Conservation (phyloP, 257 asterid genomes). For the Solanum pinnatisectum region DNA sequence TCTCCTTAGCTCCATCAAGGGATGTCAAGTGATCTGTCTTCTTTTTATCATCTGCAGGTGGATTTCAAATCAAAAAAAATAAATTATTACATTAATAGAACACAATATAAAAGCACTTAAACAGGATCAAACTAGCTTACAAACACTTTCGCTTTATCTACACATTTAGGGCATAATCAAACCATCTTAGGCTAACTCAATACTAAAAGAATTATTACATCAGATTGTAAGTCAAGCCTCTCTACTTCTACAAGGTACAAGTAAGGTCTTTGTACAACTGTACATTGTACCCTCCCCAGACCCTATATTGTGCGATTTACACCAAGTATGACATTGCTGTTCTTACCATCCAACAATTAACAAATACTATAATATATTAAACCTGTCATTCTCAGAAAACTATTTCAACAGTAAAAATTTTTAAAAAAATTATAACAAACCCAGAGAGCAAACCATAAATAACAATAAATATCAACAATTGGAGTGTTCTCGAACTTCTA, state of each 20-base stretch:
- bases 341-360: background rate
- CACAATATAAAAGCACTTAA: background rate
- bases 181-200: background rate
- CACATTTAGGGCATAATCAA: background rate
- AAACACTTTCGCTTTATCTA: background rate
- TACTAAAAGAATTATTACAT: background rate
- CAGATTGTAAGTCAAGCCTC: background rate
- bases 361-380: background rate
- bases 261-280: background rate
- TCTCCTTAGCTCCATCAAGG: conserved; percentile 89
- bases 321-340: no score
- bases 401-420: background rate
- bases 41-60: conserved; percentile 53
- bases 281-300: background rate
- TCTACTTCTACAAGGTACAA: background rate
- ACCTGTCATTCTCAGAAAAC: background rate
- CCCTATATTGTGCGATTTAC: background rate
- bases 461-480: background rate
- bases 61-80: background rate
- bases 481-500: background rate
- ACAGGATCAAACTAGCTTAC: background rate
- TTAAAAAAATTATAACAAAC: background rate
- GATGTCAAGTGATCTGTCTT: conserved; percentile 55
- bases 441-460: background rate
- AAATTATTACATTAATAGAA: background rate